A percentile compares a stretch with the other conserved stretches of the same genome.
phyloP scores from a whole-genome alignment of 208 protist genomes.

The Trichomonas vaginalis region DNA sequence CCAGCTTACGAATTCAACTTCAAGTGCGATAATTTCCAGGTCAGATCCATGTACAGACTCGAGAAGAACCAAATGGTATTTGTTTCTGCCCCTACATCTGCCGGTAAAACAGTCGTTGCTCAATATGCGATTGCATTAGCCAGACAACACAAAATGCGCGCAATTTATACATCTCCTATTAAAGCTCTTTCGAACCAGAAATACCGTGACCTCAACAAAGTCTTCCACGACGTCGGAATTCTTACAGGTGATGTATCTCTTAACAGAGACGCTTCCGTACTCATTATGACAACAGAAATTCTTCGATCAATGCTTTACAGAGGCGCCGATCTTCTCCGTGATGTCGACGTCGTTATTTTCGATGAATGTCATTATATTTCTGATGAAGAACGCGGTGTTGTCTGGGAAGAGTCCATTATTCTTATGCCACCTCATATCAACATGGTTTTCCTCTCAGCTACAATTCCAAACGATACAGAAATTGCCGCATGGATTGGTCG shows the following conservation, averaged over 20 bases:
- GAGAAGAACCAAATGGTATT: background rate
- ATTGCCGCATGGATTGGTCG: background rate
- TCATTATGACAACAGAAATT: conserved; percentile 80
- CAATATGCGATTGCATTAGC: conserved; percentile 69
- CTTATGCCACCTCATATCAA: background rate
- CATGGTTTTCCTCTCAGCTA: conserved; percentile 16
- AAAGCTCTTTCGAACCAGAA: conserved; percentile 84
- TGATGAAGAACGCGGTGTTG: conserved; percentile 31
- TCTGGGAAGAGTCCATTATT: conserved; percentile 28
- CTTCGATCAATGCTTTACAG: conserved; percentile 55
- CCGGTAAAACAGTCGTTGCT: conserved; percentile 55
- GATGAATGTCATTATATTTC: conserved; percentile 57
- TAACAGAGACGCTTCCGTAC: conserved; percentile 53
- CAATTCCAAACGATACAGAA: background rate
- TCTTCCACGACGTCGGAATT: conserved; percentile 33
- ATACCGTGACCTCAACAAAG: conserved; percentile 50
- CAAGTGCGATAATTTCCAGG: conserved; percentile 13
- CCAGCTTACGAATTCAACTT: background rate
- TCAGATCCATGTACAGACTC: background rate
- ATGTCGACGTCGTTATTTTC: conserved; percentile 98
- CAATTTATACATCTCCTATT: conserved; percentile 79
- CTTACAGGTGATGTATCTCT: conserved; percentile 45
- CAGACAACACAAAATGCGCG: conserved; percentile 46
- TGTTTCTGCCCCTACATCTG: conserved; percentile 32
- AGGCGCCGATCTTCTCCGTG: conserved; percentile 73